phyloP scores from a whole-genome alignment of 176 grass and related monocot genomes.

The Carex littledalei region DNA sequence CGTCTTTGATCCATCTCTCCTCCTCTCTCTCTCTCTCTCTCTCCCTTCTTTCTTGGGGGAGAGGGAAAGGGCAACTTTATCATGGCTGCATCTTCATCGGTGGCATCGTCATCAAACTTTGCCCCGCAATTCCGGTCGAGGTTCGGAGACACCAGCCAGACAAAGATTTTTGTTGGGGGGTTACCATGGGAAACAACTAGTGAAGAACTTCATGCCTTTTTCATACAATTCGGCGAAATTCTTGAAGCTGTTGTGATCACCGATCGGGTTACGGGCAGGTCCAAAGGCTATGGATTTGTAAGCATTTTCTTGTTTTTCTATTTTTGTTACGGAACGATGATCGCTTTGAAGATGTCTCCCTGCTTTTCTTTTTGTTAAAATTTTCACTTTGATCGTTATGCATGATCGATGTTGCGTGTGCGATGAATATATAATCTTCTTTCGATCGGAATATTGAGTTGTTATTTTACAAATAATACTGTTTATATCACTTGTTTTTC shows the following conservation, averaged over 20 bases:
- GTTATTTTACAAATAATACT: not conserved
- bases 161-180: constrained; percentile 35
- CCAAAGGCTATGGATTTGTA: constrained; percentile 45
- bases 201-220: constrained; percentile 16
- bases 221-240: constrained; percentile 30
- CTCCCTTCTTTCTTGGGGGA: not conserved
- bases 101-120: not conserved
- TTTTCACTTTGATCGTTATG: not conserved
- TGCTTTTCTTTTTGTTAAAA: not conserved
- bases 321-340: not conserved
- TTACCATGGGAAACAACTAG: constrained; percentile 32
- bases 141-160: constrained; percentile 29
- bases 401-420: not conserved
- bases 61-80: not conserved
- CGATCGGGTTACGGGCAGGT: constrained; percentile 28
- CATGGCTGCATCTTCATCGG: constrained; percentile 7
- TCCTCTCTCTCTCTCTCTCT: not conserved
- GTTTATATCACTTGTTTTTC: not conserved
- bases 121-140: not conserved
- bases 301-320: not conserved
- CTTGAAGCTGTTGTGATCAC: constrained; percentile 33
- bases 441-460: not conserved
- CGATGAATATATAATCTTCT: not conserved
- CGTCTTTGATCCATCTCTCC: not conserved
- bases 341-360: not conserved